Evolutionary conservation across 805 yeast genomes (phyloP).

Genomic region (Komagataella pseudopastoris): DNA sequence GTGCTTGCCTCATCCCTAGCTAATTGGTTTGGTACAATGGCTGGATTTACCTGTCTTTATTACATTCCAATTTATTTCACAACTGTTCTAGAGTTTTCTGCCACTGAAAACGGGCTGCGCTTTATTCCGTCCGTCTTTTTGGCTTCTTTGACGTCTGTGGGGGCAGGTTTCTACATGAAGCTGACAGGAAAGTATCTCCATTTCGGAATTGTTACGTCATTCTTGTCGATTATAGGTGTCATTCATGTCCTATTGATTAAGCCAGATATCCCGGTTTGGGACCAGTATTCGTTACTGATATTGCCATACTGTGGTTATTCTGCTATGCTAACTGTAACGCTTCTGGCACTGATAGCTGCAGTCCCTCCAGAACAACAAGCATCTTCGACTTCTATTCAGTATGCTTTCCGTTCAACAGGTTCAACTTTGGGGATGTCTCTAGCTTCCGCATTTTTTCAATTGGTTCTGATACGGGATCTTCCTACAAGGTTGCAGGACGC

Average conservation of each 20-base stretch:
- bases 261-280: slow-evolving; percentile 21
- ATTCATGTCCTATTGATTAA: slow-evolving; percentile 19
- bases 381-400: slow-evolving; percentile 52
- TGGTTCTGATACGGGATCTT: slow-evolving; percentile 20
- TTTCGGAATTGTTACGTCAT: slow-evolving; percentile 27
- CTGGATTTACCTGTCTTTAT: slow-evolving; percentile 30
- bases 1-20: slow-evolving; percentile 52
- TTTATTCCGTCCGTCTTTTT: slow-evolving; percentile 48
- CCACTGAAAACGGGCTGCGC: slow-evolving; percentile 47
- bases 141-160: slow-evolving; percentile 44
- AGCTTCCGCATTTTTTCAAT: slow-evolving; percentile 50
- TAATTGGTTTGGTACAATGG: slow-evolving; percentile 46
- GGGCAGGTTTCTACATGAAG: slow-evolving; percentile 54
- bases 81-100: slow-evolving; percentile 35
- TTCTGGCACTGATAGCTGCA: slow-evolving; percentile 57
- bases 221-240: slow-evolving; percentile 31
- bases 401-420: slow-evolving; percentile 54
- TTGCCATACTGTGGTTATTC: slow-evolving; percentile 45
- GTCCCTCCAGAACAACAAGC: slow-evolving; percentile 58
- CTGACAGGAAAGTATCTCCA: slow-evolving; percentile 44
- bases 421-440: slow-evolving; percentile 53
- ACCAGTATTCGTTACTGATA: slow-evolving; percentile 28
- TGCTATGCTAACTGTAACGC: slow-evolving; percentile 48
- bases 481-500: slow-evolving; percentile 11
- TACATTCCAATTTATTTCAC: slow-evolving; percentile 51